Evolutionary conservation across 1,284 basidiomycete species (phyloP), one percentile per base, ranked within the genome.

Genomic region (Filobasidium uniguttulatum): DNA sequence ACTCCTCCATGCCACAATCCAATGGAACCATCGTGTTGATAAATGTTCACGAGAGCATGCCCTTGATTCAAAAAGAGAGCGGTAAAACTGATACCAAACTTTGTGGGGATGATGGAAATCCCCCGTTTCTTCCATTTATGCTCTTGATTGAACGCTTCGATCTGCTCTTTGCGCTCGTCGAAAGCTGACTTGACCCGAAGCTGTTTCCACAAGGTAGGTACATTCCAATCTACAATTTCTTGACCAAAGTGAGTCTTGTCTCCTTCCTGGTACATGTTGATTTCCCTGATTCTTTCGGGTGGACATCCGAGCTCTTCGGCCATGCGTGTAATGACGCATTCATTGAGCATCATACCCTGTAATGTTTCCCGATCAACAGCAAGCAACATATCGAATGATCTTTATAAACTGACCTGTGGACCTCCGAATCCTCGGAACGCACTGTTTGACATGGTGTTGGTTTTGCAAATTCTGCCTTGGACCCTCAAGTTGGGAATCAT

Each of bases 371-470:
- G 10, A 19, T 8, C 9, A 20, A 19, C 15, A 22, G 14, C 17
- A 34, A 47, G 5, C 28, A n/a, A 22, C 7, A 17, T 22, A 40
- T 34, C 9, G 38, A 28, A 46, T 12, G 44, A 28, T 36, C n/a
- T 10, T 9, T 2, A 20, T 3, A 29, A 19, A 47, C 52, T 26
- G 20, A 50, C 53, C 49, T 69, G 67, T 26, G 65, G 65, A 23
- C 62, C 66, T 19, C 67, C 67, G 43, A 69, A 68, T 5, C 59
- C 64, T 46, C 67, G 56, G 57, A 62, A 69, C 9, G 67, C 67
- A 5, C 67, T 68, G 54, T 68, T 68, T 8, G 63, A 66, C 53
- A 66, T 62, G 5, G 65, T 68, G 58, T 69, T 62, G 20, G 67
- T 69, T 52, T 65, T 65, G 56, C 59, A 61, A 36, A 64, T 57